phyloP scores from a whole-genome alignment of 148 eudicot genomes.

The Persicaria tinctoria region DNA sequence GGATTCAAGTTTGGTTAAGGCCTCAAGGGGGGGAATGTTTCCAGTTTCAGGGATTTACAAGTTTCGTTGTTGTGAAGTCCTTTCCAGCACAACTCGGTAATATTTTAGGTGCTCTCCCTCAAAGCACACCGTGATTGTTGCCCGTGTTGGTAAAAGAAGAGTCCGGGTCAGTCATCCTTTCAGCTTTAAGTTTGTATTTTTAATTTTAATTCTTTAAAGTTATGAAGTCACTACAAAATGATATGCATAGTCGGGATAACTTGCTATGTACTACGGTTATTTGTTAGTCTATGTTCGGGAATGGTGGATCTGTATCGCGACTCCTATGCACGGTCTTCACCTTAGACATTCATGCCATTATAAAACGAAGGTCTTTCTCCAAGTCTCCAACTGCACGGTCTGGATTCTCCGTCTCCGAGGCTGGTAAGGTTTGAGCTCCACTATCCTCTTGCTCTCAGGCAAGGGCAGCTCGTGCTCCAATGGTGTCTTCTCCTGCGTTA shows the following conservation, averaged over 20 bases:
- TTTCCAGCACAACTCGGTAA: background rate
- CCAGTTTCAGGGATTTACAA: too few species aligned
- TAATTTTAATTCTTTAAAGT: background rate
- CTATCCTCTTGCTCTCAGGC: constrained; percentile 1
- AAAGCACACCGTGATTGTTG: background rate
- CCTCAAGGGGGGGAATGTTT: background rate
- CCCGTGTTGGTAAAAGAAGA: constrained; percentile 8
- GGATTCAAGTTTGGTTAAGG: constrained; percentile 70
- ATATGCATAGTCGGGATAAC: background rate
- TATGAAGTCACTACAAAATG: background rate
- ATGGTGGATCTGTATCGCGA: too few species aligned
- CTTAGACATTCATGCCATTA: background rate
- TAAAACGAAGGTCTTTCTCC: background rate
- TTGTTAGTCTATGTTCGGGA: background rate
- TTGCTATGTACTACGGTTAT: constrained; percentile 4
- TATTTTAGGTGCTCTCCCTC: constrained; percentile 7
- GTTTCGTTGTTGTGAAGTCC: background rate
- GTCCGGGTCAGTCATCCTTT: background rate
- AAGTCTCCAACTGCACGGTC: background rate
- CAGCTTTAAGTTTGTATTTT: background rate
- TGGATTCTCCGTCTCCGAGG: background rate
- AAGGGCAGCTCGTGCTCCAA: background rate
- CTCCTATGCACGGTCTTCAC: too few species aligned
- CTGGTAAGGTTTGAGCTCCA: background rate
- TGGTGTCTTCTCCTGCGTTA: background rate